Evolutionary conservation across 176 grass and related monocot species (phyloP), one percentile per base, ranked within the genome.

Genomic region (Musa schizocarpa): DNA sequence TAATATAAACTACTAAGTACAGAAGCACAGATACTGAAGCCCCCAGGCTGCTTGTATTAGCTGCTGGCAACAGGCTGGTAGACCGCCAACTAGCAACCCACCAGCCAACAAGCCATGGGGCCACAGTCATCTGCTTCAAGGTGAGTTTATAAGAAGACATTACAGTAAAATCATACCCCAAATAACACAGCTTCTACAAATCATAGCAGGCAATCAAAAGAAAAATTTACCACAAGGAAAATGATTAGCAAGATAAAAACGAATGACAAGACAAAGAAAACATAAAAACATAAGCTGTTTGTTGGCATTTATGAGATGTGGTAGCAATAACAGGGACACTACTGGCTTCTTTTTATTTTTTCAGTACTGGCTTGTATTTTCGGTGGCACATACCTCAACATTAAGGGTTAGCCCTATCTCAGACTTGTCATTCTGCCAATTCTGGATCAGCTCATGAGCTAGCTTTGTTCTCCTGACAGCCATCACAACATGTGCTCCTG

Each of bases 401-500:
- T 98, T 91, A 64, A 98, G 82, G 66, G 85, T 88, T 73, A 68
- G 83, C 59, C 84, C 88, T 48, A 56, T 55, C 72, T 85, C 95
- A 48, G 86, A 78, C 63, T 51, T 89, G 71, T 93, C 95, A 87
- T 86, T 87, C 79, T 98, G 90, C 95, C 95, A 98, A 80, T 94
- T 89, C 70, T 93, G 86, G 82, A 93, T 98, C 76, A 98, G 83
- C 49, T 98, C 95, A 77, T 91, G 84, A 9, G 90, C 95, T 4
- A 67, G 62, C 68, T 89, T 98, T 65, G 88, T 77, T 89, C 84
- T 91, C 80, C 90, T 91, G 29, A 98, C 95, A 54, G 95, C 95
- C 95, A 98, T 94, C 57, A 98, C 90, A 73, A 98, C 82, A 82
- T 98, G 95, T 53, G 86, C 90, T 59, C 95, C 95, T 74, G 95